Evolutionary conservation across 768 basidiomycete species (phyloP).

Genomic region (Saitozyma podzolica): DNA sequence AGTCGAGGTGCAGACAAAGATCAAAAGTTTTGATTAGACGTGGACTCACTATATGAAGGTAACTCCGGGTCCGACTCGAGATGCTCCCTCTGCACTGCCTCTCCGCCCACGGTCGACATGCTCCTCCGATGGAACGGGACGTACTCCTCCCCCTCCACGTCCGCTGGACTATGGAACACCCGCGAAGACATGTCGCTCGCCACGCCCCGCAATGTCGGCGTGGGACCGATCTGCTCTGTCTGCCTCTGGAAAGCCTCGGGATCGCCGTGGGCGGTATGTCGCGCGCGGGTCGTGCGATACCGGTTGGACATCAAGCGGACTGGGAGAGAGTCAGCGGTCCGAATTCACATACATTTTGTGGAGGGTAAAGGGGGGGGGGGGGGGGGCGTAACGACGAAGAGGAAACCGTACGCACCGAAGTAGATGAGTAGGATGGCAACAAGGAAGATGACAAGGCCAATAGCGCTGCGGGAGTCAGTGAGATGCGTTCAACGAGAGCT

Average conservation of each 20-base stretch:
- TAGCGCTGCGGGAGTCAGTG: constrained; percentile 2
- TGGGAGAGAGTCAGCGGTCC: neutral
- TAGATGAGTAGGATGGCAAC: constrained; percentile 9
- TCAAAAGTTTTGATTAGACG: neutral
- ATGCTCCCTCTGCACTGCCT: constrained; percentile 1
- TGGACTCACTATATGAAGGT: constrained; percentile 13
- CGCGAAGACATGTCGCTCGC: constrained; percentile 9
- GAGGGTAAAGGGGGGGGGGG: neutral
- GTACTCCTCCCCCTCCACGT: constrained; percentile 4
- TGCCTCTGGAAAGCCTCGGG: constrained; percentile 2
- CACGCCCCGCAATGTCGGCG: constrained; percentile 6
- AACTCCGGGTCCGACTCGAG: constrained; percentile 19
- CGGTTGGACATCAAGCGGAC: neutral
- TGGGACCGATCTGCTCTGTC: neutral
- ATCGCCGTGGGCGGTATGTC: neutral
- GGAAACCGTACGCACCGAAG: neutral
- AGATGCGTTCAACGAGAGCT: neutral
- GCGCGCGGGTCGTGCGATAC: neutral
- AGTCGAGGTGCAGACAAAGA: too few species aligned
- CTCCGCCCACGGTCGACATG: constrained; percentile 1
- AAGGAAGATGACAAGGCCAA: constrained; percentile 11
- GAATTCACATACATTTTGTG: neutral
- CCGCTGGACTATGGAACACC: constrained; percentile 9
- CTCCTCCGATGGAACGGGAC: constrained; percentile 9
- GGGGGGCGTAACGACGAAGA: neutral